Percentiles rank a stretch among this genome's conserved stretches.
These are phyloP conservation scores for Skeletonema grethae DNA, from an alignment of 108 stramenopile species.

Conservation along the genomic window DNA sequence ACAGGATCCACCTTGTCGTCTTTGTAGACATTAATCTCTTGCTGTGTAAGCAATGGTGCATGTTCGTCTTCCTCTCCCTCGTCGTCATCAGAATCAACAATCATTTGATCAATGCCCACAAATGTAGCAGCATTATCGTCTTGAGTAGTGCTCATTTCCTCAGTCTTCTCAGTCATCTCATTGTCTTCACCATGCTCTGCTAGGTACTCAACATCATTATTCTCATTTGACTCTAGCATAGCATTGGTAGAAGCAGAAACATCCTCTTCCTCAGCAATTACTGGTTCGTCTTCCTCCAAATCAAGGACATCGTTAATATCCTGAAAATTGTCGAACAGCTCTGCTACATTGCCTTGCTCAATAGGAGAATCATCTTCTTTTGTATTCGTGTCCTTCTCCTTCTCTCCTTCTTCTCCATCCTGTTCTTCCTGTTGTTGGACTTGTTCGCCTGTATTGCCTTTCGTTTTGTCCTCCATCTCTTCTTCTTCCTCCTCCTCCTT, in stretches of 20 bases:
- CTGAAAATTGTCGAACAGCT: constrained; percentile 14
- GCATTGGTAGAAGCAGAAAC: too few species aligned
- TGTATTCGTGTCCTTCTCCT: neutral
- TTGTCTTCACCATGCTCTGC: neutral
- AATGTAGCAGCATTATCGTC: constrained; percentile 1
- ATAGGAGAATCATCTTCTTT: neutral
- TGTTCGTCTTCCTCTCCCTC: neutral
- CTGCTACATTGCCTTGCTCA: constrained; percentile 15
- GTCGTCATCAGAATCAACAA: constrained; percentile 1
- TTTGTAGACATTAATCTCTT: neutral
- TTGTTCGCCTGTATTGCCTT: neutral
- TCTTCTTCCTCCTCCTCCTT: neutral
- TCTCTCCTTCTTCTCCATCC: neutral
- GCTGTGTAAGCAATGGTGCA: constrained; percentile 2
- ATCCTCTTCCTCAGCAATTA: neutral
- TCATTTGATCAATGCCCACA: constrained; percentile 25
- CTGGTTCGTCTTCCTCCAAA: constrained; percentile 3
- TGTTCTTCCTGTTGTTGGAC: neutral
- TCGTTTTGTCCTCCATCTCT: neutral
- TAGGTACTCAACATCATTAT: neutral
- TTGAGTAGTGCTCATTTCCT: neutral
- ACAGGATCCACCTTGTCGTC: neutral
- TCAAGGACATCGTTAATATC: constrained; percentile 24
- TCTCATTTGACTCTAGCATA: neutral
- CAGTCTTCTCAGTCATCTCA: neutral